phyloP scores from a whole-genome alignment of 257 asterid genomes.

The Ocimum tenuiflorum region DNA sequence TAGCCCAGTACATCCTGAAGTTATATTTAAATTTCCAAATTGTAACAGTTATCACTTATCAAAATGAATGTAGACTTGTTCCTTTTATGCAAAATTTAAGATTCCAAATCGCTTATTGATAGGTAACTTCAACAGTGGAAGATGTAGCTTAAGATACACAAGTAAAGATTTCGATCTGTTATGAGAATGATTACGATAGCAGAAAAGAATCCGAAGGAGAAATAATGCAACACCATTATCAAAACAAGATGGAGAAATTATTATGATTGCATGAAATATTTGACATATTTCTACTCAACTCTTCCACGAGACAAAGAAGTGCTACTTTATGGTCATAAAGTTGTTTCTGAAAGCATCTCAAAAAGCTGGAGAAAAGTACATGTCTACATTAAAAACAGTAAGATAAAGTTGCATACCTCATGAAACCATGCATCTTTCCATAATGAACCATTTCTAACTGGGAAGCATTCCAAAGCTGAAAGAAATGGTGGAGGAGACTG shows the following conservation, averaged over 20 bases:
- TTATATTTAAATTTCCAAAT: background rate
- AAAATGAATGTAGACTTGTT: background rate
- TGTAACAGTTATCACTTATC: background rate
- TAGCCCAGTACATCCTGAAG: constrained; percentile 98
- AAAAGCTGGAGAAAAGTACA: background rate
- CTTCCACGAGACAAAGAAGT: background rate
- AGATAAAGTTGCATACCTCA: constrained; percentile 53
- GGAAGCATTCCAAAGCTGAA: constrained; percentile 98
- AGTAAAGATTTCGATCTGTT: background rate
- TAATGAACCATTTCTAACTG: constrained; percentile 86
- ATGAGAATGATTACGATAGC: background rate
- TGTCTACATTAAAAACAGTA: background rate
- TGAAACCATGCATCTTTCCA: constrained; percentile 98
- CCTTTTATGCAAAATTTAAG: background rate
- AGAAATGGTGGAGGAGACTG: background rate
- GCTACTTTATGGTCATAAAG: background rate
- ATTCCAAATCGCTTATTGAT: background rate
- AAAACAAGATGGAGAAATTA: background rate
- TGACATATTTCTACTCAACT: background rate
- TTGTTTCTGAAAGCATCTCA: background rate
- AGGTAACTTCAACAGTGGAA: background rate
- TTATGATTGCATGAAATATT: background rate
- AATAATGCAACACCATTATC: background rate
- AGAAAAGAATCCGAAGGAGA: background rate
- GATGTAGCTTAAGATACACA: background rate